Percentiles rank a stretch among this genome's conserved stretches.
These are phyloP conservation scores for Paecilomyces formosus DNA, from an alignment of 2,329 filamentous ascomycete species.

Conservation along the genomic window DNA sequence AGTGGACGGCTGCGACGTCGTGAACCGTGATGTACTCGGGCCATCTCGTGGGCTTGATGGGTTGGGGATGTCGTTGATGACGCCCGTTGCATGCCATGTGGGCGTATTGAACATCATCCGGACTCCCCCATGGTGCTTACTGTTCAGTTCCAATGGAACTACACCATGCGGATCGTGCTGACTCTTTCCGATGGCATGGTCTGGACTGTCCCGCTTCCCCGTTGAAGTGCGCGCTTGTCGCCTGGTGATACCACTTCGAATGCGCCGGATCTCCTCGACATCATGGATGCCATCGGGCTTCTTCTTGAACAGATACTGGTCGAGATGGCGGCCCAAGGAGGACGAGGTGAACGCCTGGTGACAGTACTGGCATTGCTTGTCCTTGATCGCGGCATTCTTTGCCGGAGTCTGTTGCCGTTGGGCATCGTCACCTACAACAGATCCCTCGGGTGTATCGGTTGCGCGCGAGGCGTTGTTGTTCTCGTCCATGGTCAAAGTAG, in stretches of 20 bases:
- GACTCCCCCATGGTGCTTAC: slow-evolving; percentile 26
- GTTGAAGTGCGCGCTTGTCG: slow-evolving; percentile 67
- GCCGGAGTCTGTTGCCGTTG: slow-evolving; percentile 7
- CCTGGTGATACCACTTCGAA: slow-evolving; percentile 78
- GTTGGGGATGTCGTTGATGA: slow-evolving; percentile 65
- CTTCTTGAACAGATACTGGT: slow-evolving; percentile 88
- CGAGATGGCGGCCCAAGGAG: slow-evolving; percentile 84
- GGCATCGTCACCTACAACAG: slow-evolving; percentile 1
- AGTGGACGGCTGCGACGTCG: slow-evolving; percentile 24
- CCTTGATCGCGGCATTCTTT: slow-evolving; percentile 57
- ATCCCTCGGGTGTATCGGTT: slow-evolving; percentile 6
- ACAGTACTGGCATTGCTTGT: slow-evolving; percentile 84
- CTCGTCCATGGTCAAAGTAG: slow-evolving; percentile 3
- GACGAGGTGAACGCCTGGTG: slow-evolving; percentile 87
- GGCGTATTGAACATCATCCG: slow-evolving; percentile 52
- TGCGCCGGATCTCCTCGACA: slow-evolving; percentile 77
- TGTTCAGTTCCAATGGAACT: slow-evolving; percentile 25
- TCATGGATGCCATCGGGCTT: slow-evolving; percentile 91
- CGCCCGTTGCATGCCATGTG: slow-evolving; percentile 69
- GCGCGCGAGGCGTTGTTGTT: neutral
- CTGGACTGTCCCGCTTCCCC: slow-evolving; percentile 55
- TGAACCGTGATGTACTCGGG: slow-evolving; percentile 22
- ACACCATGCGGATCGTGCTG: slow-evolving; percentile 23
- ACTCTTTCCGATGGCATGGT: slow-evolving; percentile 44
- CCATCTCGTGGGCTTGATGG: slow-evolving; percentile 38